Percentiles rank a stretch among this genome's conserved stretches.
phyloP scores from a whole-genome alignment of 2,329 filamentous ascomycete species.

The Ophiostoma montium region DNA sequence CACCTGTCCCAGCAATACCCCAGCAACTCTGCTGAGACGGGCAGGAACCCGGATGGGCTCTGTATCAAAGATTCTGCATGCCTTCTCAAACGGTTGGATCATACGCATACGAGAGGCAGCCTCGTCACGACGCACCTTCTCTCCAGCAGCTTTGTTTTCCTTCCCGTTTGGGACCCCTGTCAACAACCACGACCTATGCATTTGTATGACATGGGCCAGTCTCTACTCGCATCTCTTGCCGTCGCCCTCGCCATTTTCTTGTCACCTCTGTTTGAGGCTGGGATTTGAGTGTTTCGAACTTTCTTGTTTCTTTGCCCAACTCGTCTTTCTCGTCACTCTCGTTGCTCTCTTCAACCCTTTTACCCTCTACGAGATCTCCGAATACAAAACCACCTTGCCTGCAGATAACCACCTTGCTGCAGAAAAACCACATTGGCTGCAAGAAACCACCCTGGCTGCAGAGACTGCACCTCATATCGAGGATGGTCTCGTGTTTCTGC shows the following conservation, averaged over 20 bases:
- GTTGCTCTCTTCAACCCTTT: background rate
- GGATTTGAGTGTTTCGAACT: too few relatives aligned
- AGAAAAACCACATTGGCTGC: too few relatives aligned
- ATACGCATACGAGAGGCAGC: too few relatives aligned
- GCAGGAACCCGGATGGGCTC: background rate
- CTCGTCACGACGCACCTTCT: background rate
- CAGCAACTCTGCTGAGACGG: background rate
- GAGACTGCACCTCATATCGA: background rate
- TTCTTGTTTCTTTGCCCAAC: background rate
- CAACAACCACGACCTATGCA: background rate
- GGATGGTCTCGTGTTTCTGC: slow-evolving; percentile 14
- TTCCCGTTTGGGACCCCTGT: background rate
- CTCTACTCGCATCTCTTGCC: too few relatives aligned
- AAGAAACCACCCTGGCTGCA: too few relatives aligned
- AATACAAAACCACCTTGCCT: too few relatives aligned
- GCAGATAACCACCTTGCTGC: too few relatives aligned
- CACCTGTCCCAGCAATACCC: background rate
- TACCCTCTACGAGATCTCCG: background rate
- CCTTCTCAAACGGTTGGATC: background rate
- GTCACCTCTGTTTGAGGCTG: too few relatives aligned
- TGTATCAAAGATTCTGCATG: background rate
- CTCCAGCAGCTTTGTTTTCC: background rate
- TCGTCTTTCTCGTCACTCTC: background rate
- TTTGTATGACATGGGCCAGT: background rate
- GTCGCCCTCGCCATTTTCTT: too few relatives aligned